Percentiles rank a stretch among this genome's conserved stretches.
phyloP scores from a whole-genome alignment of 306 rosid species.

The Benincasa hispida region DNA sequence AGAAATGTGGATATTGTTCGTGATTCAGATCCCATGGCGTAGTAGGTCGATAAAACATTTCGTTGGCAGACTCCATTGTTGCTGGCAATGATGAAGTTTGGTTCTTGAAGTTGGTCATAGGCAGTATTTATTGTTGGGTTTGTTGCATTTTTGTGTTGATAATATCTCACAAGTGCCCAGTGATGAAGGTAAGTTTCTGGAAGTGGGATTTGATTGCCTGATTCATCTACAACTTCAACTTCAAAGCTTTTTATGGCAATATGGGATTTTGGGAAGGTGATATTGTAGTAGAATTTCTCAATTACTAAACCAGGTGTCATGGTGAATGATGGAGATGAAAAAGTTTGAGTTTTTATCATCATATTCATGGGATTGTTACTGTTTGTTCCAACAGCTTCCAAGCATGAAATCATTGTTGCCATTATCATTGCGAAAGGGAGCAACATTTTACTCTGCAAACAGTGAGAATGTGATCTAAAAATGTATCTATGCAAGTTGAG shows the following conservation, averaged over 20 bases:
- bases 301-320: conserved; percentile 54
- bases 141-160: conserved; percentile 10
- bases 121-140: not conserved
- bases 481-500: no score
- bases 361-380: no score
- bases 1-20: conserved; percentile 32
- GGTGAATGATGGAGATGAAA: conserved; percentile 42
- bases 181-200: conserved; percentile 72
- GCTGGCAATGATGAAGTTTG: conserved; percentile 4
- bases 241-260: conserved; percentile 41
- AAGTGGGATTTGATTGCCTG: conserved; percentile 46
- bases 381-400: no score
- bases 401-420: no score
- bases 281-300: conserved; percentile 18
- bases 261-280: conserved; percentile 59
- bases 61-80: conserved; percentile 52
- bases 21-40: conserved; percentile 64
- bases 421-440: no score
- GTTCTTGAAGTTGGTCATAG: not conserved
- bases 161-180: conserved; percentile 26
- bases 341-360: conserved; percentile 29
- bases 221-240: conserved; percentile 62
- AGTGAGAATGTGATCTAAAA: no score
- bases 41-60: conserved; percentile 21
- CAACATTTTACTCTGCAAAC: no score